Conservation (phyloP, 2,329 filamentous ascomycete genomes). For the Colletotrichum sp. region DNA sequence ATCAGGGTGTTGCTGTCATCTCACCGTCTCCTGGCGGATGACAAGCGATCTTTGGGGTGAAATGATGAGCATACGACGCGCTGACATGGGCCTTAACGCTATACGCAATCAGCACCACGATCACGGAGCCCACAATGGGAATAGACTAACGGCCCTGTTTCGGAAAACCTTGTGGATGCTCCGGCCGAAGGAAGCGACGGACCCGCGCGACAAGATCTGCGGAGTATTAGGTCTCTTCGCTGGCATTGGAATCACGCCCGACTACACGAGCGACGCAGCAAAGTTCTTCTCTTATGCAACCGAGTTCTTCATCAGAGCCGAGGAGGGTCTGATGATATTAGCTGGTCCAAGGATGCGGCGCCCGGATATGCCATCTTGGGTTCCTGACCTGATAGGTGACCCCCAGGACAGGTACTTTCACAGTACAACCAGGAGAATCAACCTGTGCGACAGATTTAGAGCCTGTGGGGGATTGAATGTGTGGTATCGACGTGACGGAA, state of each 20-base stretch:
- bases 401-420: background rate
- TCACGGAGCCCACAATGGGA: rapidly evolving
- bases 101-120: background rate
- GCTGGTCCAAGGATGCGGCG: background rate
- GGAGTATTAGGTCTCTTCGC: background rate
- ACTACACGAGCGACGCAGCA: background rate
- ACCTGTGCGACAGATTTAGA: background rate
- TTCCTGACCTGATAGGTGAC: background rate
- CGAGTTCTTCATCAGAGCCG: background rate
- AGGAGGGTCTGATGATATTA: background rate
- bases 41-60: background rate
- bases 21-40: background rate
- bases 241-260: background rate
- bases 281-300: background rate
- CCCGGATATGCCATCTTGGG: background rate
- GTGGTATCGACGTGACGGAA: background rate
- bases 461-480: background rate
- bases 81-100: background rate
- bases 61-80: background rate
- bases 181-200: background rate
- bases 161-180: background rate
- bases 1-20: background rate
- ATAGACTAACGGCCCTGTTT: background rate
- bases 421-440: background rate
- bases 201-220: background rate